Evolutionary conservation across 1,284 basidiomycete genomes (phyloP).

Genomic region (Anthracocystis walkeri): DNA sequence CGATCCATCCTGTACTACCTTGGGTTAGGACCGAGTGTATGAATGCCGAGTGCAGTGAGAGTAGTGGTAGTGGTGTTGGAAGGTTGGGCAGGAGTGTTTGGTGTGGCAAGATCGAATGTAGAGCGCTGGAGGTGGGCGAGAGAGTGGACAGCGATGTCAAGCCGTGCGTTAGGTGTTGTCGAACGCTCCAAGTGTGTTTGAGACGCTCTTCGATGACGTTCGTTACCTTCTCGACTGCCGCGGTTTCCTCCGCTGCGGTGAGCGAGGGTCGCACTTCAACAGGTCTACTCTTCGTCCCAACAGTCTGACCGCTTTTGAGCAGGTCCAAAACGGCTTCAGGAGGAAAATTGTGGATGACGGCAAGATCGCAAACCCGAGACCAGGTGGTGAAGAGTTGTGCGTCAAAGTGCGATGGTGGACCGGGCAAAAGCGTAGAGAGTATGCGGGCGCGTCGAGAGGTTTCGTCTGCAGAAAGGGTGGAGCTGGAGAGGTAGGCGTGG

Average conservation of each 20-base stretch:
- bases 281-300: not conserved
- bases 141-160: constrained; percentile 21
- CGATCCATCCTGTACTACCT: constrained; percentile 13
- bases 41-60: constrained; percentile 15
- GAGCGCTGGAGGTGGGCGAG: constrained; percentile 21
- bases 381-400: constrained; percentile 19
- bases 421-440: constrained; percentile 29
- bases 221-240: constrained; percentile 9
- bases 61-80: constrained; percentile 25
- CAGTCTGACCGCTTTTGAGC: not conserved
- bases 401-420: constrained; percentile 13
- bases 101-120: constrained; percentile 27
- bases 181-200: constrained; percentile 11
- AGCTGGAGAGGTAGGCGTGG: constrained; percentile 12
- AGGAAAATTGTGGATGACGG: constrained; percentile 3
- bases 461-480: not conserved
- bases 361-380: constrained; percentile 21
- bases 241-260: not conserved
- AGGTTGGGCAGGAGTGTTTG: constrained; percentile 20
- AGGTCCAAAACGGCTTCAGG: not conserved
- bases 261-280: constrained; percentile 8
- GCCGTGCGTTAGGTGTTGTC: constrained; percentile 22
- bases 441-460: constrained; percentile 1
- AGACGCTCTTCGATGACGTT: constrained; percentile 17
- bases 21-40: constrained; percentile 13